Evolutionary conservation across 2,329 filamentous ascomycete species (phyloP).

Genomic region (Sporothrix protearum): DNA sequence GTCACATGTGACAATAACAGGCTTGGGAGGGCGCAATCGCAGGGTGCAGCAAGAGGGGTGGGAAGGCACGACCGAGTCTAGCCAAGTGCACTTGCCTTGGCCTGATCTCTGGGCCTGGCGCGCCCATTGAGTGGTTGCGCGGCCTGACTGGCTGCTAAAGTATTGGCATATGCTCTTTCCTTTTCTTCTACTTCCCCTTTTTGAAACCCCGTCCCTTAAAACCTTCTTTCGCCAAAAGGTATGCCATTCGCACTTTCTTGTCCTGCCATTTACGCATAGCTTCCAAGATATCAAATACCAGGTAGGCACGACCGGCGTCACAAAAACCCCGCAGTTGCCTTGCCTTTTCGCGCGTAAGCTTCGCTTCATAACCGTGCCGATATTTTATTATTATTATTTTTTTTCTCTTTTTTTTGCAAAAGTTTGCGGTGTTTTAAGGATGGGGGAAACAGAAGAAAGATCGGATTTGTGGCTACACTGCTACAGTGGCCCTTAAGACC

Average conservation of each 20-base stretch:
- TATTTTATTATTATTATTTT: no score
- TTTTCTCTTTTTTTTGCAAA: not conserved
- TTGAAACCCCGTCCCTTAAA: not conserved
- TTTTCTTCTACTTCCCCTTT: slow-evolving; percentile 1
- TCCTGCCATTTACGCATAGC: not conserved
- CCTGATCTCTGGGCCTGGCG: not conserved
- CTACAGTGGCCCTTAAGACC: not conserved
- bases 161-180: not conserved
- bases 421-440: not conserved
- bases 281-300: not conserved
- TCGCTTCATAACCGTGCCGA: not conserved
- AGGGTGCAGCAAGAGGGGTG: not conserved
- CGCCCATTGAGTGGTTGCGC: not conserved
- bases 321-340: slow-evolving; percentile 8
- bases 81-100: slow-evolving; percentile 4
- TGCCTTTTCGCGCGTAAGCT: not conserved
- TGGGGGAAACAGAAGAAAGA: not conserved
- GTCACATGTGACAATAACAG: slow-evolving; percentile 24
- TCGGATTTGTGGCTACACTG: not conserved
- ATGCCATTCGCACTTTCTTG: not conserved
- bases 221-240: not conserved
- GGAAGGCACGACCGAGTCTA: not conserved
- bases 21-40: slow-evolving; percentile 11
- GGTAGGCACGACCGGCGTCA: not conserved
- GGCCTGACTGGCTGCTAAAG: slow-evolving; percentile 6